These are phyloP conservation scores for Myxozyma melibiosi DNA, from an alignment of 805 yeast species.

Conservation along the genomic window DNA sequence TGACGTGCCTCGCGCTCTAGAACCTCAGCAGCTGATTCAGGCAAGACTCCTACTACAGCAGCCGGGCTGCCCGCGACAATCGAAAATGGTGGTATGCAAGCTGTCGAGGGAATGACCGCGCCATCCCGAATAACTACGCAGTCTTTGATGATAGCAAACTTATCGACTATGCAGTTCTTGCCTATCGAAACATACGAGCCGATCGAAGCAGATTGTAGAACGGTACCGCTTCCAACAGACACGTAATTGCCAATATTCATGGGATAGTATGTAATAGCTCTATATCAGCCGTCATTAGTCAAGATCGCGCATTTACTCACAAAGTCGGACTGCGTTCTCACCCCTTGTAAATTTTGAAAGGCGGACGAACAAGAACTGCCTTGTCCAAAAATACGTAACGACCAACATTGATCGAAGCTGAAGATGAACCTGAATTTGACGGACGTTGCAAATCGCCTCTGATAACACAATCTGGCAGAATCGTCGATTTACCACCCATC, in stretches of 20 bases:
- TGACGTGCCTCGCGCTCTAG: slow-evolving; percentile 40
- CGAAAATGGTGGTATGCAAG: slow-evolving; percentile 44
- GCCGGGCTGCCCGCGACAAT: slow-evolving; percentile 40
- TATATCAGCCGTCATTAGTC: not conserved
- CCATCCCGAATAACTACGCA: slow-evolving; percentile 42
- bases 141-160: slow-evolving; percentile 44
- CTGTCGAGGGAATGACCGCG: slow-evolving; percentile 41
- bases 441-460: slow-evolving; percentile 41
- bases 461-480: slow-evolving; percentile 40
- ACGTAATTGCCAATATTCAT: slow-evolving; percentile 45
- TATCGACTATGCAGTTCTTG: slow-evolving; percentile 39
- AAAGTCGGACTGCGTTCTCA: not conserved
- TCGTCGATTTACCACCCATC: slow-evolving; percentile 43
- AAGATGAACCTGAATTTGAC: not conserved
- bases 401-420: slow-evolving; percentile 42
- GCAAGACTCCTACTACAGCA: slow-evolving; percentile 35
- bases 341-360: slow-evolving; percentile 35
- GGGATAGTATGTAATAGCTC: slow-evolving; percentile 39
- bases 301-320: not conserved
- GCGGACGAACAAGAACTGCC: slow-evolving; percentile 40
- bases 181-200: slow-evolving; percentile 46
- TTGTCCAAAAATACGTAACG: slow-evolving; percentile 39
- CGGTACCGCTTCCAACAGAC: slow-evolving; percentile 40
- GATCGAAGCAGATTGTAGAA: slow-evolving; percentile 44
- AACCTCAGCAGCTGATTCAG: slow-evolving; percentile 40